phyloP scores from a whole-genome alignment of 805 yeast genomes.

The Wickerhamomyces canadensis region DNA sequence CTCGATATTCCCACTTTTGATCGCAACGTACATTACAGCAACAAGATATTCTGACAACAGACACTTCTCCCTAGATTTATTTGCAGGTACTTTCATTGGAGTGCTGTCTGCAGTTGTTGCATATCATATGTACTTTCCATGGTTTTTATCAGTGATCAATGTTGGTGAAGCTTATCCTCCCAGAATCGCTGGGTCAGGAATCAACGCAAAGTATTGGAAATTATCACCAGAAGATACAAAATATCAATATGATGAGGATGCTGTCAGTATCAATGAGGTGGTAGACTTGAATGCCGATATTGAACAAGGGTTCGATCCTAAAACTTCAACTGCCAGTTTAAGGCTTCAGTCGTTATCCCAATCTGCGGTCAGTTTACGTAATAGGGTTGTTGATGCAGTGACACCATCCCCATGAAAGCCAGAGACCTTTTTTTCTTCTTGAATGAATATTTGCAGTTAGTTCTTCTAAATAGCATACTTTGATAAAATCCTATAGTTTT shows the following conservation, averaged over 20 bases:
- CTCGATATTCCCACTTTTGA: constrained; percentile 29
- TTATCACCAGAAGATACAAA: constrained; percentile 25
- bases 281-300: no score
- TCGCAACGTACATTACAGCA: constrained; percentile 31
- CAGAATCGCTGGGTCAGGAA: constrained; percentile 27
- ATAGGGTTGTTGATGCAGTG: neutral
- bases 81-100: constrained; percentile 36
- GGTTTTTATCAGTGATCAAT: constrained; percentile 23
- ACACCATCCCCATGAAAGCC: neutral
- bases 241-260: constrained; percentile 10
- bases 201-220: constrained; percentile 31
- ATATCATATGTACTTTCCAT: constrained; percentile 38
- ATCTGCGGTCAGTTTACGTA: neutral
- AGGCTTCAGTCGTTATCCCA: neutral
- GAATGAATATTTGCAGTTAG: no score
- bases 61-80: constrained; percentile 36
- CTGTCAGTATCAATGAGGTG: constrained; percentile 6
- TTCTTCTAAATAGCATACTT: no score
- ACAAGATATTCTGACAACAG: constrained; percentile 45
- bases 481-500: no score
- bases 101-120: constrained; percentile 26
- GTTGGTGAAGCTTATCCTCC: constrained; percentile 40
- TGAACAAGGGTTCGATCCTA: no score
- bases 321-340: no score
- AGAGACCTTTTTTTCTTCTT: no score